Evolutionary conservation across 257 asterid genomes (phyloP).

Genomic region (Solanum habrochaites): DNA sequence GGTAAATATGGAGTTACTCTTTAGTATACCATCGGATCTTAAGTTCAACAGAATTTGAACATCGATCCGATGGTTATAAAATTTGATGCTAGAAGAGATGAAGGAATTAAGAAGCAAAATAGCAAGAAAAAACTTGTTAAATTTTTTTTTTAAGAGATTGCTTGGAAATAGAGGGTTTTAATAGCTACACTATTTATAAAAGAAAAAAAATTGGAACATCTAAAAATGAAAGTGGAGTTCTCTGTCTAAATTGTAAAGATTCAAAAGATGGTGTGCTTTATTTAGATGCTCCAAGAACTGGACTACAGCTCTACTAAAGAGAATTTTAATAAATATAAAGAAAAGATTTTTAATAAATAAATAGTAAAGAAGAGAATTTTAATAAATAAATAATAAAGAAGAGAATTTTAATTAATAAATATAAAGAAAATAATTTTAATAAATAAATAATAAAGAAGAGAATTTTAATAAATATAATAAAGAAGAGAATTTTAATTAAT

Average conservation of each 20-base stretch:
- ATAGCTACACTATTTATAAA: background rate
- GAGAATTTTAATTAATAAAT: no score
- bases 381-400: no score
- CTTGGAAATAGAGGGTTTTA: background rate
- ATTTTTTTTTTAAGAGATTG: background rate
- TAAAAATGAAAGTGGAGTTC: background rate
- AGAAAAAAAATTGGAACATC: background rate
- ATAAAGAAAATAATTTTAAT: no score
- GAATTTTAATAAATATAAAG: background rate
- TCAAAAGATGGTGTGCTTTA: background rate
- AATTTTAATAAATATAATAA: no score
- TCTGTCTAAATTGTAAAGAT: background rate
- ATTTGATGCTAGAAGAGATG: background rate
- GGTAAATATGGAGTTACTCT: background rate
- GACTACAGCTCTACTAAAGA: background rate
- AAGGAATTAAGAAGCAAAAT: background rate
- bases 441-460: no score
- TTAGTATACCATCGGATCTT: background rate
- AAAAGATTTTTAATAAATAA: no score
- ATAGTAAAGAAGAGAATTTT: background rate
- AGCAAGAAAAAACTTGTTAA: background rate
- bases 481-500: no score
- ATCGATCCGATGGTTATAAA: background rate
- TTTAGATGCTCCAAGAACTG: constrained; percentile 2
- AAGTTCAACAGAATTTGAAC: background rate